These are phyloP conservation scores for Solanum aculeatissimum DNA, from an alignment of 305 asterid species.

Conservation along the genomic window DNA sequence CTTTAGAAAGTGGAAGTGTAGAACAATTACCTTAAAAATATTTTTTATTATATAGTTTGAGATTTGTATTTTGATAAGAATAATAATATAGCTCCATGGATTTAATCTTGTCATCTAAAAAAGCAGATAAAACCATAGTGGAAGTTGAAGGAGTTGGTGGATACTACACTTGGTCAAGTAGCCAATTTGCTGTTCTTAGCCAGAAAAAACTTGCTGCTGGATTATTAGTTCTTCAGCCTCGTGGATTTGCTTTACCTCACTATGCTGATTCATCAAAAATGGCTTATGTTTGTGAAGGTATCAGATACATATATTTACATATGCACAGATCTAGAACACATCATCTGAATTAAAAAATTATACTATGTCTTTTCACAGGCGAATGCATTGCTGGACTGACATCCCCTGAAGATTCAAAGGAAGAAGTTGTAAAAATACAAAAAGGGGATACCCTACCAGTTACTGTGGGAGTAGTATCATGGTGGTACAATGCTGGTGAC, in stretches of 20 bases:
- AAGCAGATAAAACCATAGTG: conserved; percentile 16
- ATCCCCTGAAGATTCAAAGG: conserved; percentile 13
- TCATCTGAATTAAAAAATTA: too few relatives aligned
- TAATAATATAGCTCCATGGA: conserved; percentile 1
- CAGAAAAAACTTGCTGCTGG: conserved; percentile 27
- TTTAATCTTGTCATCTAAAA: conserved; percentile 17
- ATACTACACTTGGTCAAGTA: conserved; percentile 32
- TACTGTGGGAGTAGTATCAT: conserved; percentile 21
- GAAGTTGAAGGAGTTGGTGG: conserved; percentile 31
- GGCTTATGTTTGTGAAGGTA: conserved; percentile 39
- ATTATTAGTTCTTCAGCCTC: conserved; percentile 28
- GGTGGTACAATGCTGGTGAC: conserved; percentile 50
- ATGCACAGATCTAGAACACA: too few relatives aligned
- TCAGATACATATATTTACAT: background rate
- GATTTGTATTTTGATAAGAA: background rate
- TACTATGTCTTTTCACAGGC: conserved; percentile 7
- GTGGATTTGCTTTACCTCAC: conserved; percentile 57
- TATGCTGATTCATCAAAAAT: conserved; percentile 29
- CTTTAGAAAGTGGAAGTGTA: background rate
- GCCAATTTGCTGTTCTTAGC: conserved; percentile 10
- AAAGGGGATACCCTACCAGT: conserved; percentile 34
- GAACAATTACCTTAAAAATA: background rate
- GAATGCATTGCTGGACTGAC: conserved; percentile 30
- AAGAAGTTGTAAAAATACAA: conserved; percentile 16
- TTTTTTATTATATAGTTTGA: background rate